These are phyloP conservation scores for Fusarium transvaalense DNA, from an alignment of 2,329 filamentous ascomycete species.

Conservation along the genomic window DNA sequence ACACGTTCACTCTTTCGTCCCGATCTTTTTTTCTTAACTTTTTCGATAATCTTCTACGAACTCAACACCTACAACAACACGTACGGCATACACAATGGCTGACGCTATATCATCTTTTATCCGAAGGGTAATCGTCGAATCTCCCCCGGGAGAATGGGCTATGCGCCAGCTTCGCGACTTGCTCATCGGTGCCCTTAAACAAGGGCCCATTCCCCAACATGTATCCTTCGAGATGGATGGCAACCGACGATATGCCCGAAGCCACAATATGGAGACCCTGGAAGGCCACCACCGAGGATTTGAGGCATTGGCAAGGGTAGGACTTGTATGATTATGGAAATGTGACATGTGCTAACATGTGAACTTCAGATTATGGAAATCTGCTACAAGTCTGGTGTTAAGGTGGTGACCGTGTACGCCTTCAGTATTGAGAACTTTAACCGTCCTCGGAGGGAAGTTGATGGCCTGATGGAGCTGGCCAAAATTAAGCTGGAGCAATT, in stretches of 20 bases:
- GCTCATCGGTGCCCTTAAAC: conserved; percentile 87
- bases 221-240: conserved; percentile 99
- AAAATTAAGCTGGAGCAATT: conserved; percentile 95
- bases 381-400: conserved; percentile 97
- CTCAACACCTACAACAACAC: background rate
- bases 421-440: conserved; percentile 99
- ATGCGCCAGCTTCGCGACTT: conserved; percentile 83
- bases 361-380: conserved; percentile 85
- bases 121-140: conserved; percentile 81
- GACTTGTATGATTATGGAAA: conserved; percentile 59
- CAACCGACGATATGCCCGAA: conserved; percentile 91
- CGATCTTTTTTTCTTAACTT: conserved; percentile 21
- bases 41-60: conserved; percentile 17
- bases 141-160: conserved; percentile 93
- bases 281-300: conserved; percentile 97
- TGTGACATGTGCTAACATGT: conserved; percentile 12
- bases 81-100: conserved; percentile 58
- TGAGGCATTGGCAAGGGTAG: conserved; percentile 88
- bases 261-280: conserved; percentile 92
- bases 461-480: conserved; percentile 96
- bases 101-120: conserved; percentile 64
- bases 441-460: conserved; percentile 94
- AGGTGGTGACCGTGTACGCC: conserved; percentile 96
- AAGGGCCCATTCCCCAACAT: conserved; percentile 93
- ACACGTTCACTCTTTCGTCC: conserved; percentile 39